Evolutionary conservation across 2,329 filamentous ascomycete species (phyloP).

Genomic region (Sporothrix pseudoabietina): DNA sequence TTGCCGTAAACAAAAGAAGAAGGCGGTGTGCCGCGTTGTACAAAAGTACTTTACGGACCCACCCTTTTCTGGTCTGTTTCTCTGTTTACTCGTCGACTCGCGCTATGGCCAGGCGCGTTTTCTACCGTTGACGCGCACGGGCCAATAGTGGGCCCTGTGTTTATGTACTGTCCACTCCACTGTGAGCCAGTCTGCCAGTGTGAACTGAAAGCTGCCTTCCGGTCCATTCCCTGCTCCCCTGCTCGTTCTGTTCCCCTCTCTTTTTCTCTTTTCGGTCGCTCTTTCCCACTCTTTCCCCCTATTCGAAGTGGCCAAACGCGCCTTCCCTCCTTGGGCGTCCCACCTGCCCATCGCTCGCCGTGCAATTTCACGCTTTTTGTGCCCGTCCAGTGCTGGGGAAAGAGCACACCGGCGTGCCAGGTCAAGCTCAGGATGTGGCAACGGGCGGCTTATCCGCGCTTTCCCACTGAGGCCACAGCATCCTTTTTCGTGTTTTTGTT

Average conservation of each 20-base stretch:
- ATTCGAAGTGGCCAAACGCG: constrained; percentile 22
- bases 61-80: too few relatives aligned
- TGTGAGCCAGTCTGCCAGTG: too few relatives aligned
- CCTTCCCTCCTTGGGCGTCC: constrained; percentile 15
- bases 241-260: neutral
- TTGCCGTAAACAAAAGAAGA: constrained; percentile 12
- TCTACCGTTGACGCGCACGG: constrained; percentile 32
- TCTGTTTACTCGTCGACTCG: constrained; percentile 27
- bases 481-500: neutral
- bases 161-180: neutral
- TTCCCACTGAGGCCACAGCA: constrained; percentile 15
- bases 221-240: constrained; percentile 17
- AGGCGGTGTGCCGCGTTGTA: constrained; percentile 22
- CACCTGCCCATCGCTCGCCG: neutral
- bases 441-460: constrained; percentile 8
- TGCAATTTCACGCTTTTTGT: constrained; percentile 8
- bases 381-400: constrained; percentile 5
- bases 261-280: constrained; percentile 14
- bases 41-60: neutral
- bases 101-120: constrained; percentile 31
- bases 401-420: neutral
- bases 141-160: constrained; percentile 27
- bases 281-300: constrained; percentile 15
- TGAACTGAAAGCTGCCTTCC: constrained; percentile 1
- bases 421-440: neutral